Base-by-base conservation (phyloP, 768 basidiomycete species). In the Terana coerulea region DNA sequence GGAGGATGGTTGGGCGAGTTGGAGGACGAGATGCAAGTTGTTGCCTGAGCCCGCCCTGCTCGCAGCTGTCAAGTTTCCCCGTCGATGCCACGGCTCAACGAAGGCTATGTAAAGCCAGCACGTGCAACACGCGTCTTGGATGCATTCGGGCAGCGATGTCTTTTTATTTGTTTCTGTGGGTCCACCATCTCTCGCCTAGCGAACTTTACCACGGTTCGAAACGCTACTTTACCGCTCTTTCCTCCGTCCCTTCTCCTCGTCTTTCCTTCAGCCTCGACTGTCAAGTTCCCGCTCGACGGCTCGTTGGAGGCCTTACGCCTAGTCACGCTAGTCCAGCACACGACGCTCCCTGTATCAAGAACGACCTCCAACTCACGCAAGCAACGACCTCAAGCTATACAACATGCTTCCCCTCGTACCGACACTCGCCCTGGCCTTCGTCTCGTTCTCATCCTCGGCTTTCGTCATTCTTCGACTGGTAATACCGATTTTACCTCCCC, bases 401-500 rank as follows among this genome's bases (percentile, higher is more conserved):
- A 64, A 58, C 26, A 88, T 88, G 84, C 73, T 87, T 60, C 81
- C 86, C 47, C 78, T 88, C 65, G 68, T 83, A 66, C 80, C 81
- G 35, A 74, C 84, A 47, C 72, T 90, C 61, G 75, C 75, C 41
- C 78, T 89, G 61, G 79, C 80, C 67, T 76, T 89, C 63, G 52
- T 86, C 59, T 88, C 88, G 48, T 86, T 89, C 72, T 64, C 81
- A 62, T 77, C 77, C 64, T 88, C 88, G 40, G 83, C 76, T 62
- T 88, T 87, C 62, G 77, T 88, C 61, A 79, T 90, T 69, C 79
- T 88, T 63, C 83, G 84, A 65, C 84, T 87, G 64, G 64, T 88
- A 61, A 74, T 88, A 63, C 85, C 88, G 53, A 82, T 88, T 65
- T 65, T 90, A 51, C 87, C 86, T 24, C 85, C 86, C 46, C 77